Evolutionary conservation across 1,284 basidiomycete species (phyloP).

Genomic region (Cystobasidium slooffiae): DNA sequence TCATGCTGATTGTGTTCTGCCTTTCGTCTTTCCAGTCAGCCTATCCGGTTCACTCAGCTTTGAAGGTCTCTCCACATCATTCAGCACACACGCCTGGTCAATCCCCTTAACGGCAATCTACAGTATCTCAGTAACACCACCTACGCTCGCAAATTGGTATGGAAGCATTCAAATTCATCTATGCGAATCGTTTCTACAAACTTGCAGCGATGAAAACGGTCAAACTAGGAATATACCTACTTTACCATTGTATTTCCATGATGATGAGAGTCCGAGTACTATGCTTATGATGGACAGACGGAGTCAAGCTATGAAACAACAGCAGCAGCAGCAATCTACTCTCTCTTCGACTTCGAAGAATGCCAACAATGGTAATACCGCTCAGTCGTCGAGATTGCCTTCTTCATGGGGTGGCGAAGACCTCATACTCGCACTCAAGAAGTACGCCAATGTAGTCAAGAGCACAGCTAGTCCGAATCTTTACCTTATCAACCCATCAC

Average conservation of each 20-base stretch:
- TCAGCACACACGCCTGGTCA: conserved; percentile 82
- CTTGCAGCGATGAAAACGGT: conserved; percentile 41
- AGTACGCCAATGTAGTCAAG: conserved; percentile 73
- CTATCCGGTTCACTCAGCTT: conserved; percentile 57
- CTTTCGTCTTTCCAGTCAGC: conserved; percentile 60
- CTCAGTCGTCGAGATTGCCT: conserved; percentile 46
- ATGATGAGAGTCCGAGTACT: conserved; percentile 83
- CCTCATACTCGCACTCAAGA: conserved; percentile 69
- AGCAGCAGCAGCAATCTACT: background rate
- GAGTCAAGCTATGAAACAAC: conserved; percentile 44
- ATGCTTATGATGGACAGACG: conserved; percentile 52
- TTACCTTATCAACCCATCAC: conserved; percentile 89
- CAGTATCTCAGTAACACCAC: conserved; percentile 82
- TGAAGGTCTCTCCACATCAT: conserved; percentile 9
- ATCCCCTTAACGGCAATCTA: conserved; percentile 87
- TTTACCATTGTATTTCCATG: conserved; percentile 91
- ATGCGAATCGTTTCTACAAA: conserved; percentile 60
- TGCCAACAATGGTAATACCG: conserved; percentile 1
- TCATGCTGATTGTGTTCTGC: background rate
- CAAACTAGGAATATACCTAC: conserved; percentile 60
- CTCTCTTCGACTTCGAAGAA: background rate
- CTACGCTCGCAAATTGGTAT: conserved; percentile 85
- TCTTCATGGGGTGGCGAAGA: conserved; percentile 63
- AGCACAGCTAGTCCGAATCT: conserved; percentile 77
- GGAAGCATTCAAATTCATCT: conserved; percentile 71